Evolutionary conservation across 345 rosid genomes (phyloP).

Genomic region (Eucalyptus decipiens): DNA sequence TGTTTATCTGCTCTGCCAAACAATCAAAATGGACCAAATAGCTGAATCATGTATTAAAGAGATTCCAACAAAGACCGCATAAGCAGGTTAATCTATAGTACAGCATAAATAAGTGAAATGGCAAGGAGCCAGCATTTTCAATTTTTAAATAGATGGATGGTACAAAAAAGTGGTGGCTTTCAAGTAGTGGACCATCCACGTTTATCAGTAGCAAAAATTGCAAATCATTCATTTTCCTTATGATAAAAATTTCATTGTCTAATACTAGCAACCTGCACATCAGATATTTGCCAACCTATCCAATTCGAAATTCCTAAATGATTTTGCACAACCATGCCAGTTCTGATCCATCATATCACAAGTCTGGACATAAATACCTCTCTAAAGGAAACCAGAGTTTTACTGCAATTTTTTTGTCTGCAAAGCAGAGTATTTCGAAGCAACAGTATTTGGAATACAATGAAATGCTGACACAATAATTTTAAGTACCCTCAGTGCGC

Average conservation of each 20-base stretch:
- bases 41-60: not conserved
- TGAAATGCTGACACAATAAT: not conserved
- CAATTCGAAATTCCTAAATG: not conserved
- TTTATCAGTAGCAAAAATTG: not conserved
- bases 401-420: not conserved
- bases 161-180: not conserved
- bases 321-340: not conserved
- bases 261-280: not conserved
- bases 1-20: constrained; percentile 91
- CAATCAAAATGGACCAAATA: not conserved
- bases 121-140: not conserved
- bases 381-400: not conserved
- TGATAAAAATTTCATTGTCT: not conserved
- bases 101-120: not conserved
- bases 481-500: constrained; percentile 66
- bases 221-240: not conserved
- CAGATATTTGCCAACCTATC: not conserved
- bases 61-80: not conserved
- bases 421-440: not conserved
- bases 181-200: not conserved
- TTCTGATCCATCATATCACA: not conserved
- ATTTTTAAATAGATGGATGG: not conserved
- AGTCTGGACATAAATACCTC: not conserved
- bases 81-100: not conserved
- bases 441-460: not conserved